phyloP scores from a whole-genome alignment of 139 green algal species.

The Chlorella sorokiniana region DNA sequence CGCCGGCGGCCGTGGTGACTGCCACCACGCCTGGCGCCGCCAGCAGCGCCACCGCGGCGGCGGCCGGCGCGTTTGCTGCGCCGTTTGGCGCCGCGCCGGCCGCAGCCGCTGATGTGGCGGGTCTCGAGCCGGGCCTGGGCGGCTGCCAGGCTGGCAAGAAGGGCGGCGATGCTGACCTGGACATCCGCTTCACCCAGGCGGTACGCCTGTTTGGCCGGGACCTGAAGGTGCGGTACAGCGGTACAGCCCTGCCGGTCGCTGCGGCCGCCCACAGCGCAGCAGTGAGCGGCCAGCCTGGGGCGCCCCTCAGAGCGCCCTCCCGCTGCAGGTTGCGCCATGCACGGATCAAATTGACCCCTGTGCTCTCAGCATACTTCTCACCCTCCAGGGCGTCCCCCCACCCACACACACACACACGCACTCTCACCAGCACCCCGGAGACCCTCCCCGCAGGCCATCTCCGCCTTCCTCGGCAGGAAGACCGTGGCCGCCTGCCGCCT shows the following conservation, averaged over 20 bases:
- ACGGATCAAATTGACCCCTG: no score
- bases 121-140: background rate
- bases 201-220: constrained; percentile 59
- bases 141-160: background rate
- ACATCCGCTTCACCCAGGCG: constrained; percentile 65
- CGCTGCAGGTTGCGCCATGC: no score
- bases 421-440: background rate
- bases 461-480: constrained; percentile 49
- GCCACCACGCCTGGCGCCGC: background rate
- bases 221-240: constrained; percentile 9
- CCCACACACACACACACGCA: no score
- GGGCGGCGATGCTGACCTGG: constrained; percentile 25
- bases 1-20: background rate
- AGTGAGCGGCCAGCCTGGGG: no score
- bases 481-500: constrained; percentile 51
- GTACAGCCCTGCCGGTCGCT: no score
- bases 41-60: background rate
- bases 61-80: background rate
- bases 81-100: background rate
- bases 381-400: no score
- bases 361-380: no score
- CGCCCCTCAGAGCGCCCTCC: no score
- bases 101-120: background rate
- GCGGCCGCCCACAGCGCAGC: no score
- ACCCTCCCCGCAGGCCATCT: constrained; percentile 44